Base-by-base conservation (phyloP, 2,329 filamentous ascomycete genomes). In the Neofusicoccum cordaticola region DNA sequence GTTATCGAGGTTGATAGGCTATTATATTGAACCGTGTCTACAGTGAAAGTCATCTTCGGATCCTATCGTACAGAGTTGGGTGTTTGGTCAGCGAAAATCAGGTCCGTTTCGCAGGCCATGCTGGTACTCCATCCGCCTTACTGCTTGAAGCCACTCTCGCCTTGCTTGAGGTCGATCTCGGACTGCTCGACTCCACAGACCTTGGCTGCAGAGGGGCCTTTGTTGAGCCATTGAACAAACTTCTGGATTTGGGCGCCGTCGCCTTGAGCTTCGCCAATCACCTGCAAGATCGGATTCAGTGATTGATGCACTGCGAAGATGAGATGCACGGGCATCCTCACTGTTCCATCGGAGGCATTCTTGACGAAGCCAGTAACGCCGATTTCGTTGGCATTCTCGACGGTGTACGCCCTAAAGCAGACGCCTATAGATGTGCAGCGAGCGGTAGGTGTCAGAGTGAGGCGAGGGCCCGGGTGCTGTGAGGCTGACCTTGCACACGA, bases 241-340 rank as follows among this genome's bases (percentile, higher is more conserved):
- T 87, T 85, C 61, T 87, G 78, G 31, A 98, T 75, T 2, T 84
- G 78, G 0, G 86, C 83, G 1, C 88, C 83, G 1, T 85, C 82
- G 35, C 92, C 93, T 75, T 98, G 94, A 4, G 89, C 93, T 79
- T 97, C 93, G 31, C 94, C 94, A 73, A 92, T 87, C 52, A 98
- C 93, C 92, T 97, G 69, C 4, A n/a, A 27, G 47, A 22, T 6
- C n/a, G 6, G 2, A 8, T 19, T 53, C n/a, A 57, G 39, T 64
- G 48, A 35, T 52, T 34, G 27, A 13, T 42, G 52, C 50, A 48
- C 42, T 27, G 44, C 50, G 62, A 48, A 13, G 31, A 44, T 12
- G 35, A 13, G 31, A 44, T 12, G 35, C 15, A 50, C 8, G 8
- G 50, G 60, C 15, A 56, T 13, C 15, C 72, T 52, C 69, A 80